Evolutionary conservation across 306 rosid genomes (phyloP).

Genomic region (Medicago arabica): DNA sequence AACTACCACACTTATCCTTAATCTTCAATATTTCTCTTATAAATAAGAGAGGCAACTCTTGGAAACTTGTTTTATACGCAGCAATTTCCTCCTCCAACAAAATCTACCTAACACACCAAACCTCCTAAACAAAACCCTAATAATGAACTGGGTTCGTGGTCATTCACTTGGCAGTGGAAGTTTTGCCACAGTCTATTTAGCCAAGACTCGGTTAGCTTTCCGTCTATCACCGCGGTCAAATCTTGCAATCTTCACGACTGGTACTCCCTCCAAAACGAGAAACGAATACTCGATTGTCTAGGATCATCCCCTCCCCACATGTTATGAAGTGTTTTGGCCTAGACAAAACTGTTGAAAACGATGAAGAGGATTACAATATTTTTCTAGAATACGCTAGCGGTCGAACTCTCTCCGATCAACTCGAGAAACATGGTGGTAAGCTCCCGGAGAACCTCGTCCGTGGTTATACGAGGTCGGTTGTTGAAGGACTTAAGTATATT

Average conservation of each 20-base stretch:
- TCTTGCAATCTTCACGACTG: conserved; percentile 44
- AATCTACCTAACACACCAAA: neutral
- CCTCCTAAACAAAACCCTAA: neutral
- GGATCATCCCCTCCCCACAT: conserved; percentile 63
- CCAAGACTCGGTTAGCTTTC: conserved; percentile 1
- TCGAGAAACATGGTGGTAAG: conserved; percentile 54
- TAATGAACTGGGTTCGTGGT: conserved; percentile 90
- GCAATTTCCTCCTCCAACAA: too few relatives aligned
- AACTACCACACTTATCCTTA: too few relatives aligned
- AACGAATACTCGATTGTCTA: conserved; percentile 51
- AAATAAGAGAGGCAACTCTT: too few relatives aligned
- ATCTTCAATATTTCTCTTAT: too few relatives aligned
- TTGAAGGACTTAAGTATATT: conserved; percentile 58
- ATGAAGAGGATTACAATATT: conserved; percentile 52
- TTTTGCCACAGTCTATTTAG: conserved; percentile 71
- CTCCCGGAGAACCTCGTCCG: conserved; percentile 57
- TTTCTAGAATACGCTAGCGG: conserved; percentile 73
- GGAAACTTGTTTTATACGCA: too few relatives aligned
- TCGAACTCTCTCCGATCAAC: conserved; percentile 61
- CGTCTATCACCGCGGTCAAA: conserved; percentile 64
- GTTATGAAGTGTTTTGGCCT: conserved; percentile 61
- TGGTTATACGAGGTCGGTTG: conserved; percentile 52
- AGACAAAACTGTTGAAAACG: conserved; percentile 52
- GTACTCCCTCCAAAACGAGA: conserved; percentile 60
- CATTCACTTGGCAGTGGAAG: conserved; percentile 68